Base-by-base conservation (phyloP, 2,329 filamentous ascomycete genomes). In the Cercospora nicotianae region DNA sequence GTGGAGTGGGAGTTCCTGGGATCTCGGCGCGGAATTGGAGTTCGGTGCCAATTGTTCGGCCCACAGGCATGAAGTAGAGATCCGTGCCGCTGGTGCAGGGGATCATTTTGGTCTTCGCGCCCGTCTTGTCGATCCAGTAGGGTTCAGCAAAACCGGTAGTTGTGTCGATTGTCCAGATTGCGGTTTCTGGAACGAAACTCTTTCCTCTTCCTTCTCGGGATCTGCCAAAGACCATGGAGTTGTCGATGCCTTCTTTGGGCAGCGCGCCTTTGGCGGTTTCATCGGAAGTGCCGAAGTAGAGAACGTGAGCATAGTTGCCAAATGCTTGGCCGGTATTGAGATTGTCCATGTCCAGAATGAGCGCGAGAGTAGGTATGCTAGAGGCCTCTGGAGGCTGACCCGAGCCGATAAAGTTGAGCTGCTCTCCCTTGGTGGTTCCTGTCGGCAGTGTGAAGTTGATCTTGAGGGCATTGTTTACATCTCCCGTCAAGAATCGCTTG, bases 81-180 rank as follows among this genome's bases (percentile, higher is more conserved):
- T 60, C 30, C 5, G 28, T 20, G 58, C 58, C 58, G n/a, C 31
- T 18, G 28, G 58, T 60, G 4, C 28, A 30, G 6, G 58, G 58
- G 5, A 60, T 60, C 58, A 60, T 60, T n/a, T 60, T 28, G 58
- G 31, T 33, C 7, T 20, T 33, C 7, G 31, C 58, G 30, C 58
- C 58, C 3, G 28, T 60, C 12, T 33, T 20, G 31, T 60, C 58
- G 31, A 60, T 42, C 58, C 58, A 60, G 31, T 60, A 60, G 13
- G 58, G 18, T n/a, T 60, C 31, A 2, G 31, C 28, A 2, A 33
- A 33, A 6, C 58, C 58, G 33, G 58, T 60, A 18, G 58, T 33
- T 6, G 58, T 60, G 4, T 60, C 58, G 28, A 60, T 33, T 10
- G 58, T 60, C 58, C 58, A 60, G 13, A 60, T 33, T 13, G 58